Evolutionary conservation across 768 basidiomycete species (phyloP), one percentile per base, ranked within the genome.

Genomic region (Lentinula boryana): DNA sequence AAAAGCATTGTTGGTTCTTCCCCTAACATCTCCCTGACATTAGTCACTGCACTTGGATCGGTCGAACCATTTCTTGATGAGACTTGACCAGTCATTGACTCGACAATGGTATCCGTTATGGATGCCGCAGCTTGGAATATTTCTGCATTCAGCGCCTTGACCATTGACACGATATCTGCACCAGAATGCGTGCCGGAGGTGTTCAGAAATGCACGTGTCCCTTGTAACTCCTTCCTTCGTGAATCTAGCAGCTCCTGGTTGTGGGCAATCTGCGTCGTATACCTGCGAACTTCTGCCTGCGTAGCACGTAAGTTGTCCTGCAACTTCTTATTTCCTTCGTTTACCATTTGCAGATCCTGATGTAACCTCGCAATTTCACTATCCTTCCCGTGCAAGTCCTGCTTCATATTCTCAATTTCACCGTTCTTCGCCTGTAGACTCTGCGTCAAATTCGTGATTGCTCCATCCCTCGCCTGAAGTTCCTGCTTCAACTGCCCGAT

Each of bases 101-200:
- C 74, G 54, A 52, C 57, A 15, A 36, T 38, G 13, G n/a, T 35
- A 36, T 48, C 57, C 2, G 44, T 49, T 15, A 83, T 76, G 64
- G 76, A 72, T 27, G 80, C 78, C 3, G 76, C 67, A 12, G 71
- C 70, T 61, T 84, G 82, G 41, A 79, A 70, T 23, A 82, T 78
- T 64, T 84, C 82, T 23, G 71, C 68, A 63, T 84, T 83, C 60
- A 83, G 66, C 0, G 70, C 68, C 31, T 81, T 75, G 33, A 78
- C 68, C 62, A 71, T 65, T 63, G 36, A 38, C 4, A 68, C 63
- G 54, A 81, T 74, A 9, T 83, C 81, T 0, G 76, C 74, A 1
- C 75, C 78, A 0, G 82, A 78, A 60, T 78, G 70, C 0, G 64
- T 63, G 56, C 83, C 81, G 16, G 74, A 70, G 40, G 74, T 79